A percentile compares a stretch with the other conserved stretches of the same genome.
Conservation (phyloP, 257 asterid species). For the Phtheirospermum japonicum region DNA sequence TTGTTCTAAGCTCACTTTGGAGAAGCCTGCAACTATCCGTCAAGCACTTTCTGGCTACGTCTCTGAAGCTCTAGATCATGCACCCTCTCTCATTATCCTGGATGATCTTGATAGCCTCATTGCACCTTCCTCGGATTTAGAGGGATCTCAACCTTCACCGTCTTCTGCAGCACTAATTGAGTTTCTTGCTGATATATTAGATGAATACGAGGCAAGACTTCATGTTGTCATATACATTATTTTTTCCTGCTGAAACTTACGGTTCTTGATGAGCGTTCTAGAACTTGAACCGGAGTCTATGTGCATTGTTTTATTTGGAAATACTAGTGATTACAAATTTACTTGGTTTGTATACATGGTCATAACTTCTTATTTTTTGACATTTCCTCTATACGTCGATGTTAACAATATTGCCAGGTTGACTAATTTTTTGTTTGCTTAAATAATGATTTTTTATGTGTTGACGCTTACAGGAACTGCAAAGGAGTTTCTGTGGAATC, state of each 20-base stretch:
- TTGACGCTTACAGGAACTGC: constrained; percentile 48
- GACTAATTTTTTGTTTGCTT: not conserved
- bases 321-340: not conserved
- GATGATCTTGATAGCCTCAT: constrained; percentile 95
- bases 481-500: constrained; percentile 62
- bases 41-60: constrained; percentile 62
- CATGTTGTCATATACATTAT: constrained; percentile 6
- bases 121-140: constrained; percentile 68
- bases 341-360: constrained; percentile 11
- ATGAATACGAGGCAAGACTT: constrained; percentile 73
- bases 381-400: not conserved
- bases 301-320: constrained; percentile 5
- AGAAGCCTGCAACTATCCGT: constrained; percentile 71
- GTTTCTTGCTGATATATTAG: constrained; percentile 77
- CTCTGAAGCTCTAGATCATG: constrained; percentile 80
- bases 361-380: not conserved
- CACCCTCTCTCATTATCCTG: constrained; percentile 83
- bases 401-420: constrained; percentile 3
- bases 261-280: constrained; percentile 15
- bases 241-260: constrained; percentile 19
- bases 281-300: constrained; percentile 18
- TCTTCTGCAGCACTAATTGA: constrained; percentile 63
- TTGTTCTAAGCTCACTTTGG: constrained; percentile 80
- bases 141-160: constrained; percentile 71
- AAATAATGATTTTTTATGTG: constrained; percentile 20